Evolutionary conservation across 495 filamentous ascomycete species (phyloP).

Genomic region (Neurospora sp.): DNA sequence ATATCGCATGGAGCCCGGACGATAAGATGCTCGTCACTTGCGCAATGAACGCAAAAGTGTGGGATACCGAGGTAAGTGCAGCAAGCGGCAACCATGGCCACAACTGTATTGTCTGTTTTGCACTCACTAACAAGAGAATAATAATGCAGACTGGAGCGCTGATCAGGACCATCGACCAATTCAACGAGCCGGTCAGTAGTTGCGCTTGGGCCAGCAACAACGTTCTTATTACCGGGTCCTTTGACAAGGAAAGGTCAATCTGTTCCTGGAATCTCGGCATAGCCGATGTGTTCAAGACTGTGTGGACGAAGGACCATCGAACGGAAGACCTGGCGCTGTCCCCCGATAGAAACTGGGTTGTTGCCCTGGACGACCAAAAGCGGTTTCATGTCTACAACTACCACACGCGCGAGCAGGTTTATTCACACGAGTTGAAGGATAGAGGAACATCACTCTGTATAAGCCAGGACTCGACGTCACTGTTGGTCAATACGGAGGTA

Average conservation of each 20-base stretch:
- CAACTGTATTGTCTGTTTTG: not conserved
- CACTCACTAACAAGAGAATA: not conserved
- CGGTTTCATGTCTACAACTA: slow-evolving; percentile 79
- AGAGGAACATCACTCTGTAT: slow-evolving; percentile 70
- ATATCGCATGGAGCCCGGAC: slow-evolving; percentile 86
- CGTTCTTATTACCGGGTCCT: slow-evolving; percentile 69
- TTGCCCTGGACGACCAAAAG: slow-evolving; percentile 61
- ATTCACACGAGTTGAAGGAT: slow-evolving; percentile 54
- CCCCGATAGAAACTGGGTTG: slow-evolving; percentile 64
- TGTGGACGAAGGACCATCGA: slow-evolving; percentile 58
- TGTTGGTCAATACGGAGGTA: slow-evolving; percentile 75
- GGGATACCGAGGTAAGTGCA: slow-evolving; percentile 60
- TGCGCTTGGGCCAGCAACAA: slow-evolving; percentile 79
- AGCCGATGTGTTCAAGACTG: slow-evolving; percentile 41
- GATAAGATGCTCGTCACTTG: slow-evolving; percentile 77
- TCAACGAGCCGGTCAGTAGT: slow-evolving; percentile 71
- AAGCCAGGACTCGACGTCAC: slow-evolving; percentile 62
- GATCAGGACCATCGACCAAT: slow-evolving; percentile 53
- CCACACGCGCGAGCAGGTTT: slow-evolving; percentile 57
- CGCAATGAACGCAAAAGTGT: slow-evolving; percentile 68
- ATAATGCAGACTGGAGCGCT: slow-evolving; percentile 54
- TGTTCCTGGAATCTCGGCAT: slow-evolving; percentile 53
- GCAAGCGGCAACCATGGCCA: not conserved
- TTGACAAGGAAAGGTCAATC: slow-evolving; percentile 56
- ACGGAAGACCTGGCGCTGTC: slow-evolving; percentile 80